A percentile compares a stretch with the other conserved stretches of the same genome.
phyloP scores from a whole-genome alignment of 2,329 filamentous ascomycete species.

The Colletotrichum gloeosporioides region DNA sequence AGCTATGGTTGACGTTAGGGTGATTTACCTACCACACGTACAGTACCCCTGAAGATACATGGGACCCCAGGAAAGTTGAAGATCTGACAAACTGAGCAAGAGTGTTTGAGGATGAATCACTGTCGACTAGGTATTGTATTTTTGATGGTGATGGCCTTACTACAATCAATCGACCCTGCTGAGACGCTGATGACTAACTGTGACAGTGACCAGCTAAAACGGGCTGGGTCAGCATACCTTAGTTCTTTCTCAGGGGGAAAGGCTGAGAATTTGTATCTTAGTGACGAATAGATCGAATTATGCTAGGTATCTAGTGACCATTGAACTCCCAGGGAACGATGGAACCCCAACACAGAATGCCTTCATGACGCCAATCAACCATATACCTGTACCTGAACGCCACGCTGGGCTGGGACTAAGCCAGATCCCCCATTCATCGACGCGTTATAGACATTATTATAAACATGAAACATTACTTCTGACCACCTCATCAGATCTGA shows the following conservation, averaged over 20 bases:
- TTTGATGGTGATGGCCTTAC: background rate
- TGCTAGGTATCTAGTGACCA: background rate
- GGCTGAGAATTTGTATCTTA: background rate
- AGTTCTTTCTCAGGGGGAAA: background rate
- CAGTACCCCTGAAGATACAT: background rate
- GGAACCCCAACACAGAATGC: background rate
- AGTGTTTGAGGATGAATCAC: background rate
- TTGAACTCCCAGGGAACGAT: background rate
- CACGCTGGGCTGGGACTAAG: background rate
- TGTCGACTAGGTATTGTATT: background rate
- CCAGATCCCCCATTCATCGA: background rate
- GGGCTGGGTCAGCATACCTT: background rate
- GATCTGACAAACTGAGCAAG: background rate
- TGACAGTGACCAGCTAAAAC: background rate
- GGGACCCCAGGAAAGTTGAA: fast-evolving
- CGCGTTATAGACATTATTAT: slow-evolving; percentile 9
- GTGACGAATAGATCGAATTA: background rate
- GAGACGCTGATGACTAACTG: background rate
- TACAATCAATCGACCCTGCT: background rate
- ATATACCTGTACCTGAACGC: background rate
- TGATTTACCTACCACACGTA: background rate
- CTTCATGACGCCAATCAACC: background rate
- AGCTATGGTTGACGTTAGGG: background rate
- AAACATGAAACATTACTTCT: background rate
- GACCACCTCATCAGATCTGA: background rate